Conservation (phyloP, 2,329 filamentous ascomycete species). For the Aspergillus sp. region DNA sequence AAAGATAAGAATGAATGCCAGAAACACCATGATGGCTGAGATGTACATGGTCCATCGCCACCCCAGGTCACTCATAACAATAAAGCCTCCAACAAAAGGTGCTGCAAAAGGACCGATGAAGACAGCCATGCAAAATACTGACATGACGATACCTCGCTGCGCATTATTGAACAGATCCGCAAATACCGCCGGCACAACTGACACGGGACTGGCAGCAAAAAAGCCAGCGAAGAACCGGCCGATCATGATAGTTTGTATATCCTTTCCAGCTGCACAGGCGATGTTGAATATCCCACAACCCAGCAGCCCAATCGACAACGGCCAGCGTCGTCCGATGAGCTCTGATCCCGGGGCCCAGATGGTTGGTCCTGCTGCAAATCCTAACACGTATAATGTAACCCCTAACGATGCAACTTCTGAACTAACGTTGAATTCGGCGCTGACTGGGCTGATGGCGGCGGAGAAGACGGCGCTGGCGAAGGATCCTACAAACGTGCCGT, state of each 20-base stretch:
- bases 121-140: conserved; percentile 43
- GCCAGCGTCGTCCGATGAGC: conserved; percentile 51
- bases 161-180: conserved; percentile 47
- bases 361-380: conserved; percentile 55
- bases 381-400: conserved; percentile 42
- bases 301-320: conserved; percentile 40
- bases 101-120: conserved; percentile 43
- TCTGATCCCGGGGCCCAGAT: conserved; percentile 59
- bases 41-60: conserved; percentile 49
- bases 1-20: conserved; percentile 26
- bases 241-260: conserved; percentile 33
- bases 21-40: conserved; percentile 47
- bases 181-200: conserved; percentile 36
- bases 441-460: conserved; percentile 53
- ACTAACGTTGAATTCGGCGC: conserved; percentile 41
- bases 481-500: conserved; percentile 34
- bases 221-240: conserved; percentile 42
- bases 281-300: conserved; percentile 40
- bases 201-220: conserved; percentile 37
- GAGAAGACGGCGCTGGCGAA: conserved; percentile 61
- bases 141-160: conserved; percentile 35
- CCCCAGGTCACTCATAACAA: conserved; percentile 39
- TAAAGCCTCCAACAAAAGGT: conserved; percentile 47
- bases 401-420: conserved; percentile 39
- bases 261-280: conserved; percentile 36